Percentiles rank a stretch among this genome's conserved stretches.
Conservation (phyloP, 495 filamentous ascomycete species). For the Parmelia sp. region DNA sequence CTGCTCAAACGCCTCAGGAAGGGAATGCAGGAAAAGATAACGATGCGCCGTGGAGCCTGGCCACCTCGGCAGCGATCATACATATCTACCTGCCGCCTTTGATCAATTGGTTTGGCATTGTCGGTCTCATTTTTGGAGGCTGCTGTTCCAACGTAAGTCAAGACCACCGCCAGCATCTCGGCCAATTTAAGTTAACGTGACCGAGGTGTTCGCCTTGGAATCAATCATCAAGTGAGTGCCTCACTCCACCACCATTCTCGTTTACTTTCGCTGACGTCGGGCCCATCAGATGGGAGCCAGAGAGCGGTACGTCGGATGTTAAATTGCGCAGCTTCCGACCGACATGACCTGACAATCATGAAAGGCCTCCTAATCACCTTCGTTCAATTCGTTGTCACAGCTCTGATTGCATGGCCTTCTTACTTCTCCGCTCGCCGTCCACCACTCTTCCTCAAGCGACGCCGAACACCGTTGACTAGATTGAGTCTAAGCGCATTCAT, state of each 20-base stretch:
- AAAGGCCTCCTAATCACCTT: conserved; percentile 88
- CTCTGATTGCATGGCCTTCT: conserved; percentile 57
- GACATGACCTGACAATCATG: conserved; percentile 5
- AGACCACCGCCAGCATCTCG: conserved; percentile 11
- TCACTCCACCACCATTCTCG: background rate
- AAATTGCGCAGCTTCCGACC: background rate
- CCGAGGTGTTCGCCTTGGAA: conserved; percentile 84
- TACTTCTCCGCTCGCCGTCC: conserved; percentile 66
- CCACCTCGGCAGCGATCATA: conserved; percentile 33
- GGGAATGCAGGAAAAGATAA: background rate
- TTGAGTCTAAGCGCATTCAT: conserved; percentile 86
- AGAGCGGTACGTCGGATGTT: conserved; percentile 43
- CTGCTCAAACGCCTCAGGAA: background rate
- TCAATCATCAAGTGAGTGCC: conserved; percentile 81
- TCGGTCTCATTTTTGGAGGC: conserved; percentile 89
- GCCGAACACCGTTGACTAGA: conserved; percentile 73
- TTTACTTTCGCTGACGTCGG: conserved; percentile 15
- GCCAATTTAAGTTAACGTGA: conserved; percentile 23
- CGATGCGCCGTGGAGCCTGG: background rate
- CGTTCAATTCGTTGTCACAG: conserved; percentile 83
- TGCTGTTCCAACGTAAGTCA: conserved; percentile 88
- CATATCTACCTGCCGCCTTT: conserved; percentile 57
- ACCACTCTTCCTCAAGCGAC: conserved; percentile 61
- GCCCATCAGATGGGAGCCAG: conserved; percentile 49
- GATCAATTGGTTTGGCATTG: conserved; percentile 62